A percentile compares a stretch with the other conserved stretches of the same genome.
Conservation (phyloP, 345 rosid genomes). For the Dovyalis caffra region DNA sequence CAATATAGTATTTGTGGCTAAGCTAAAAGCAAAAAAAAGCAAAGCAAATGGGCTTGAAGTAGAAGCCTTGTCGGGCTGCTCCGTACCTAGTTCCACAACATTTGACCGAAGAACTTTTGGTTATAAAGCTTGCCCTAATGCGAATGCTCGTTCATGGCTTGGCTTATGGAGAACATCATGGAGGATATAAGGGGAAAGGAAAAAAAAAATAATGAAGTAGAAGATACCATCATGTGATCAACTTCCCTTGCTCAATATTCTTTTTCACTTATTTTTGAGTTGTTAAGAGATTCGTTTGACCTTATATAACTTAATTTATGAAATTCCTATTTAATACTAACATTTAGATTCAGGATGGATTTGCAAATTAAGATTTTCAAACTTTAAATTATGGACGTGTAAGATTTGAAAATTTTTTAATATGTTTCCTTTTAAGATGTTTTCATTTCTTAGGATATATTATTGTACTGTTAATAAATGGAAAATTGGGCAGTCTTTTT, state of each 20-base stretch:
- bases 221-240: neutral
- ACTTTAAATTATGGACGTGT: no score
- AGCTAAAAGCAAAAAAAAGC: neutral
- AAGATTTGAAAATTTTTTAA: no score
- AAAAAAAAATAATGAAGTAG: neutral
- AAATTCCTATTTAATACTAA: no score
- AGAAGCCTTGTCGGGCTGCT: conserved; percentile 25
- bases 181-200: neutral
- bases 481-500: no score
- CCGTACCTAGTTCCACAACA: neutral
- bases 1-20: neutral
- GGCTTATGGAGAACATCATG: neutral
- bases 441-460: no score
- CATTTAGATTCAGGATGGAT: no score
- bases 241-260: neutral
- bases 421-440: no score
- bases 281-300: neutral
- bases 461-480: no score
- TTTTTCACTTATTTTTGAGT: neutral
- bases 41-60: conserved; percentile 29
- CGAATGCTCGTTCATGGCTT: neutral
- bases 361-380: no score
- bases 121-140: neutral
- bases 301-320: no score
- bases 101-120: neutral